phyloP scores from a whole-genome alignment of 2,329 filamentous ascomycete genomes.

The Sphaerulina populicola region DNA sequence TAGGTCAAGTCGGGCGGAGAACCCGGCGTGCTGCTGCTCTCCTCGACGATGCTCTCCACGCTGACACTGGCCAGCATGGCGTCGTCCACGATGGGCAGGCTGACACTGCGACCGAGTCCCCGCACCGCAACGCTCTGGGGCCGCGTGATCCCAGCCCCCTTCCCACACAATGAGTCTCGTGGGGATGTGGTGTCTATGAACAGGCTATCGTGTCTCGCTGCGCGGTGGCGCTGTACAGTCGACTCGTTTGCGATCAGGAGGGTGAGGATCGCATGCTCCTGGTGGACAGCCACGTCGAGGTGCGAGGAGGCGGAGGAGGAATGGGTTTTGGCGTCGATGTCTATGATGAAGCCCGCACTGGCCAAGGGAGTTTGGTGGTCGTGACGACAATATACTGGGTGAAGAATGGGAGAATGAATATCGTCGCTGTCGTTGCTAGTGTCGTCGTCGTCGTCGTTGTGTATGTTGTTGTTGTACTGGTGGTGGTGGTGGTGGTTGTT shows the following conservation, averaged over 20 bases:
- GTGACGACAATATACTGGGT: background rate
- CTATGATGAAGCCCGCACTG: conserved; percentile 2
- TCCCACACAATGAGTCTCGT: conserved; percentile 5
- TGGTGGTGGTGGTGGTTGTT: no score
- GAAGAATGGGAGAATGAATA: background rate
- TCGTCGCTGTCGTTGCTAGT: background rate
- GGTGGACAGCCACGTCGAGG: conserved; percentile 1
- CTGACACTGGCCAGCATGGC: conserved; percentile 15
- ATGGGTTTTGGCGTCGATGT: background rate
- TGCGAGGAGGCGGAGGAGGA: background rate
- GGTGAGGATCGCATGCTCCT: conserved; percentile 20
- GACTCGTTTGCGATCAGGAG: conserved; percentile 14
- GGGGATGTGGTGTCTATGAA: background rate
- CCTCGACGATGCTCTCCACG: conserved; percentile 18
- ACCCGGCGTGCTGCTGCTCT: conserved; percentile 17
- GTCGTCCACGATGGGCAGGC: conserved; percentile 9
- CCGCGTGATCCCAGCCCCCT: conserved; percentile 10
- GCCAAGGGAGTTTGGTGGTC: conserved; percentile 3
- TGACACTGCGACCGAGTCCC: conserved; percentile 12
- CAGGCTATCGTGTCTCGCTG: background rate
- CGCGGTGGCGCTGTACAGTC: background rate
- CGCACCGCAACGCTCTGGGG: conserved; percentile 16
- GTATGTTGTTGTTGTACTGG: no score
- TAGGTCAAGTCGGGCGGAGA: conserved; percentile 43
- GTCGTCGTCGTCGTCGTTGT: background rate